Conservation (phyloP, 2,329 filamentous ascomycete genomes). For the Talaromyces amestolkiae region DNA sequence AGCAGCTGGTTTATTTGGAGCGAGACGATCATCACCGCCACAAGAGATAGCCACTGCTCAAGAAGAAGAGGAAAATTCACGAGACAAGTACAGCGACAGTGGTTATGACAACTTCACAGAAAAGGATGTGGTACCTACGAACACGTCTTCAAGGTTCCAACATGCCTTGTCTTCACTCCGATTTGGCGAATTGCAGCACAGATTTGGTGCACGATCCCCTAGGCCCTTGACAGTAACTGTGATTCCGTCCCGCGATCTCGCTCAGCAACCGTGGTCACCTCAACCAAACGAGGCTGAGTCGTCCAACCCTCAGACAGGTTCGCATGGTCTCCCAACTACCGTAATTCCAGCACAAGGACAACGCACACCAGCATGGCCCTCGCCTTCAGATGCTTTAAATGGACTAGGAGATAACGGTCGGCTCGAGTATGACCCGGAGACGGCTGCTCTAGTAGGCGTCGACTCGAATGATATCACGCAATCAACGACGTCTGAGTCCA, state of each 20-base stretch:
- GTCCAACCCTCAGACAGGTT: neutral
- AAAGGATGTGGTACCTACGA: neutral
- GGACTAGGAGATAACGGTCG: constrained; percentile 25
- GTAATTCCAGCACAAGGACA: constrained; percentile 60
- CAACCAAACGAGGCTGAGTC: constrained; percentile 22
- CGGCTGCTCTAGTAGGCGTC: constrained; percentile 37
- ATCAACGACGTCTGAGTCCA: constrained; percentile 1
- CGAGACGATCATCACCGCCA: constrained; percentile 57
- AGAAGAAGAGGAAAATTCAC: constrained; percentile 29
- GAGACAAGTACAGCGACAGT: neutral
- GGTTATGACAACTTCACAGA: constrained; percentile 10
- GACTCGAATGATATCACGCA: constrained; percentile 21
- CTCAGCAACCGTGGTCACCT: constrained; percentile 56
- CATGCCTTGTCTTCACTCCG: constrained; percentile 12
- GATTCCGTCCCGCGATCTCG: constrained; percentile 58
- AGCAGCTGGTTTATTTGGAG: constrained; percentile 58
- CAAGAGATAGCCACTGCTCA: constrained; percentile 59
- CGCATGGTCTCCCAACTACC: constrained; percentile 47
- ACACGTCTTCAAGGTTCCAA: constrained; percentile 2
- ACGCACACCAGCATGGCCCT: constrained; percentile 54
- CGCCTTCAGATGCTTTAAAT: constrained; percentile 29
- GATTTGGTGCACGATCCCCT: constrained; percentile 26
- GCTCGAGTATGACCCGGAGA: constrained; percentile 40
- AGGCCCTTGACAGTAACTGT: constrained; percentile 56
- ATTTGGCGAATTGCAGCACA: constrained; percentile 21